phyloP scores from a whole-genome alignment of 345 rosid genomes.

The Adansonia digitata region DNA sequence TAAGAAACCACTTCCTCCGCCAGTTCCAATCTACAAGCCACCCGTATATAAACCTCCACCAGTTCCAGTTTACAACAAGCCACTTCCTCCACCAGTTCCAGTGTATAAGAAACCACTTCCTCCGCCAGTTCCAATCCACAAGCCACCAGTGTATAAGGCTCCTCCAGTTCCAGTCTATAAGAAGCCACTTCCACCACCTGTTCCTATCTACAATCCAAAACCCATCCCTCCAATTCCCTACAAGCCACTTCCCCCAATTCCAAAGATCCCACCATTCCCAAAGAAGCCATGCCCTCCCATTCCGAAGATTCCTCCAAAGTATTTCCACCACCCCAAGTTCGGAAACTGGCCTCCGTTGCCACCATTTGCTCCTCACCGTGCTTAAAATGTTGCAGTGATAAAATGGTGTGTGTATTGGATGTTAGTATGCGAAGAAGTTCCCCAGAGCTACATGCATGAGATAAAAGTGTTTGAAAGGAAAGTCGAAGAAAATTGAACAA shows the following conservation, averaged over 20 bases:
- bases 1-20: conserved; percentile 13
- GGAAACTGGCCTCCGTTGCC: conserved; percentile 47
- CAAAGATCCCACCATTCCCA: conserved; percentile 42
- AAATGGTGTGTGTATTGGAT: no score
- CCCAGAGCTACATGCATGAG: background rate
- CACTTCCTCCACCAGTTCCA: conserved; percentile 4
- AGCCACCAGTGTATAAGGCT: no score
- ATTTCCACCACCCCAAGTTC: conserved; percentile 37
- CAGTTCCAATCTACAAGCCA: no score
- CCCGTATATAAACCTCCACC: conserved; percentile 16
- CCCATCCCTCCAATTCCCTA: conserved; percentile 3
- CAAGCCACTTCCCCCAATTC: background rate
- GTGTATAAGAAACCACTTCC: conserved; percentile 15
- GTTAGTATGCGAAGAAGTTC: background rate
- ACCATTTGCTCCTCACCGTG: conserved; percentile 19
- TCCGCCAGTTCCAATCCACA: conserved; percentile 6
- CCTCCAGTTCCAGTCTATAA: conserved; percentile 18
- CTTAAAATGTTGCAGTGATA: no score
- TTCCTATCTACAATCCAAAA: background rate
- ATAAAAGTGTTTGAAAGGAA: no score
- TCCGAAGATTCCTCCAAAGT: conserved; percentile 31
- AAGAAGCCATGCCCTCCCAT: conserved; percentile 25
- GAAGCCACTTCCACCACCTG: background rate
- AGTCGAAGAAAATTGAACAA: no score
- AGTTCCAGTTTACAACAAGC: conserved; percentile 17